Evolutionary conservation across 176 grass and related monocot genomes (phyloP).

Genomic region (Oropetium thomaeum): DNA sequence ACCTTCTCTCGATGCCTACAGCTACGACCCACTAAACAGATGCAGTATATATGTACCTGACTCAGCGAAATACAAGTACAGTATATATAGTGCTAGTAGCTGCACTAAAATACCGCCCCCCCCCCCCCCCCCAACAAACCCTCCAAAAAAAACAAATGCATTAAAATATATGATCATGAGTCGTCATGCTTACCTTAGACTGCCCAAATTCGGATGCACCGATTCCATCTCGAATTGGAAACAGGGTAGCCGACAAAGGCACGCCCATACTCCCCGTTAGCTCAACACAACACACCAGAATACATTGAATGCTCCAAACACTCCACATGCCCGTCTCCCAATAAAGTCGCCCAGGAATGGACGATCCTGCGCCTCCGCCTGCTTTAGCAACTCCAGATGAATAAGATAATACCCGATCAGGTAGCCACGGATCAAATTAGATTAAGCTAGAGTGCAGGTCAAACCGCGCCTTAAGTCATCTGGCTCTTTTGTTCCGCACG

Average conservation of each 20-base stretch:
- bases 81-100: no score
- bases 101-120: no score
- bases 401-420: not conserved
- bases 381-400: not conserved
- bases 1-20: constrained; percentile 31
- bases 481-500: not conserved
- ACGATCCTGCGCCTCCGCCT: not conserved
- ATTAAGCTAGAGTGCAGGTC: constrained; percentile 3
- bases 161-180: not conserved
- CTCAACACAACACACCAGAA: constrained; percentile 22
- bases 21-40: constrained; percentile 23
- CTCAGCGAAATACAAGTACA: not conserved
- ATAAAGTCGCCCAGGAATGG: constrained; percentile 20
- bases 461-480: not conserved
- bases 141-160: not conserved
- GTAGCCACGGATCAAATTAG: not conserved
- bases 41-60: constrained; percentile 23
- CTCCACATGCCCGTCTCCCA: constrained; percentile 20
- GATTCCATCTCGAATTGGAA: constrained; percentile 9
- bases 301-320: constrained; percentile 26
- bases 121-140: no score
- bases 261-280: constrained; percentile 21
- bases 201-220: constrained; percentile 7
- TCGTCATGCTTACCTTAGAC: constrained; percentile 24
- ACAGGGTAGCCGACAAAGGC: constrained; percentile 25